Base-by-base conservation (phyloP, 2,329 filamentous ascomycete genomes). In the Sodiomyces alkalinus region DNA sequence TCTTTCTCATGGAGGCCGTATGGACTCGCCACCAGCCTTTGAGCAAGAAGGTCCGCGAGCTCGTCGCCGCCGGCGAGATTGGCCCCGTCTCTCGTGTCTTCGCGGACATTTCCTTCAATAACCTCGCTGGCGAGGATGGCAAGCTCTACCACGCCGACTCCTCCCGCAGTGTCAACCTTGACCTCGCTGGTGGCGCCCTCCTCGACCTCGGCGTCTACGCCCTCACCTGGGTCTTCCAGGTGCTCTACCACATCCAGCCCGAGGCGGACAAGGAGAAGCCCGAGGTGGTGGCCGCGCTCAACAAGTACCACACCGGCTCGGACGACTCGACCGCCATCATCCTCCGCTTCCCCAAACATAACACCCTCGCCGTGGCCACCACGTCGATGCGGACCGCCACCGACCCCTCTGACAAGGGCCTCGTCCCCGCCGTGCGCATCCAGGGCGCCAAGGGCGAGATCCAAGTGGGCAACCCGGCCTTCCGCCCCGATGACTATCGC, bases 11-110 rank as follows among this genome's bases (percentile, higher is more conserved):
- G 79, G 80, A 87, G 55, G 81, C 81, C 23, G 81, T 92, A 13
- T 92, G 83, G 85, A 92, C 82, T 19, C 65, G 85, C 33, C 90
- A 78, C 57, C 90, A 92, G 57, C 85, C 85, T 3, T 57, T 92
- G 9, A 86, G 79, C 44, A 68, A 83, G 48, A 72, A 80, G 48
- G 60, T 85, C 20, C 62, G 79, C 28, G 71, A 86, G 44, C 55
- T 85, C 33, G 60, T 73, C 28, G 41, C 53, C 32, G 54, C 55
- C 2, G 67, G 65, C 17, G 56, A 58, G 38, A 66, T 73, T 39
- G 74, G 74, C 4, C 59, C 60, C 12, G 68, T 80, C 27, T 71
- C 70, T 39, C 67, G 74, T 34, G 68, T 68, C 17, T 48, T 30
- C 18, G 67, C 69, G 40, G 69, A 74, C 45, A 53, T 71, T 33